Base-by-base conservation (phyloP, 768 basidiomycete genomes). In the Dendrothele bispora region DNA sequence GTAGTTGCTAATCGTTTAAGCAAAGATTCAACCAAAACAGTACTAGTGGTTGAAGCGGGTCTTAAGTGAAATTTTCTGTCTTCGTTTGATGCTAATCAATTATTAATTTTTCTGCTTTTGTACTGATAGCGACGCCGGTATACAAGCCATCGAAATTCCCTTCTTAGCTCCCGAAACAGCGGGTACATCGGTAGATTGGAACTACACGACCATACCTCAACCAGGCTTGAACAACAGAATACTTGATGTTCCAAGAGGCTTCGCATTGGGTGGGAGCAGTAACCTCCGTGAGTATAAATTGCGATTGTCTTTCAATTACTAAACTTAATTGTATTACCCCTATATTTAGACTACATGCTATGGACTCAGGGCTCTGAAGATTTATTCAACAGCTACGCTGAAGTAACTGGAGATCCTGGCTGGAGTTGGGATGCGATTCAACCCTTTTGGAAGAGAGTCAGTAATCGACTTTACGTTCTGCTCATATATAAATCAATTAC, bases 311-410 rank as follows among this genome's bases (percentile, higher is more conserved):
- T 43, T 11, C 24, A 27, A n/a, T 5, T 15, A n/a, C 12, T 17
- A 15, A 5, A 43, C 15, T n/a, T n/a, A n/a, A n/a, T n/a, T n/a
- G n/a, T n/a, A n/a, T n/a, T n/a, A n/a, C n/a, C n/a, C n/a, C n/a
- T n/a, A 12, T 14, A 2, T 39, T 4, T n/a, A 55, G 55, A 56
- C 39, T 26, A 38, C 37, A 52, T 57, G 55, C n/a, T 54, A 2
- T 68, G 62, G 34, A 66, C 60, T 2, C 56, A 64, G 2, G 71
- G 71, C 4, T 59, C 64, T 3, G 46, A 41, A 3, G 66, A 67
- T 14, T 82, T 83, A 52, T 84, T 72, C 46, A 75, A 83, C 49
- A 74, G 76, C 49, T 78, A 74, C 61, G 78, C 74, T 0, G 37
- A 53, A 1, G 61, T 73, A 18, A 63, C 68, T 11, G 79, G 74